These are phyloP conservation scores for Exophiala viscosa DNA, from an alignment of 2,329 filamentous ascomycete species.

Conservation along the genomic window DNA sequence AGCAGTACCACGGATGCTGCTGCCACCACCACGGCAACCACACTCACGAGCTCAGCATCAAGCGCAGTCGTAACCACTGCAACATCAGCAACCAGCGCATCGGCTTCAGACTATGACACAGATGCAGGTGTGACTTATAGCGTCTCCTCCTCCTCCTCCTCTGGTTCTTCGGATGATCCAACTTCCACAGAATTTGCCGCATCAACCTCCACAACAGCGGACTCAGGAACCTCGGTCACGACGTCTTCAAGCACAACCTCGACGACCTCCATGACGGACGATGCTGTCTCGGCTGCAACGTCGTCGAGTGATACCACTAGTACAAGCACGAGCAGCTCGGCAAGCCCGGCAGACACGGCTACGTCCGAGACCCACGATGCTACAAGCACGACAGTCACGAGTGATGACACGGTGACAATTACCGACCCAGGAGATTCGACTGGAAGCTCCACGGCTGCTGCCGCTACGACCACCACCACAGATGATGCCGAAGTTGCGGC, in stretches of 20 bases:
- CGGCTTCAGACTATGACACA: neutral
- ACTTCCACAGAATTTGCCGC: neutral
- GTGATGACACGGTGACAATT: conserved; percentile 4
- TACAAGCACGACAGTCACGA: neutral
- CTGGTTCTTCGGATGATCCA: neutral
- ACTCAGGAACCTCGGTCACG: neutral
- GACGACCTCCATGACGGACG: no score
- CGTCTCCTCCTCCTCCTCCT: neutral
- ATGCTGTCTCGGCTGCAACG: no score
- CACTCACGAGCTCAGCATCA: neutral
- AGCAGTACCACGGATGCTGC: neutral
- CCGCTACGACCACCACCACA: neutral
- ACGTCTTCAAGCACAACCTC: neutral
- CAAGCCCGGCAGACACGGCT: neutral
- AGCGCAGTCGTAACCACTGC: neutral
- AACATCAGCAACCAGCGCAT: neutral
- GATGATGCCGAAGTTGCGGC: neutral
- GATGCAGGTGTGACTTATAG: neutral
- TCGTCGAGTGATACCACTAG: neutral
- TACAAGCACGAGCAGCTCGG: neutral
- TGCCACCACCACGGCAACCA: neutral
- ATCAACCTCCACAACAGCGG: neutral
- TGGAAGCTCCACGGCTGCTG: neutral
- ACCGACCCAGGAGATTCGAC: conserved; percentile 2
- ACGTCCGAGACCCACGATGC: neutral